Evolutionary conservation across 2,329 filamentous ascomycete species (phyloP), one percentile per base, ranked within the genome.

Genomic region (Colletotrichum tamarilloi): DNA sequence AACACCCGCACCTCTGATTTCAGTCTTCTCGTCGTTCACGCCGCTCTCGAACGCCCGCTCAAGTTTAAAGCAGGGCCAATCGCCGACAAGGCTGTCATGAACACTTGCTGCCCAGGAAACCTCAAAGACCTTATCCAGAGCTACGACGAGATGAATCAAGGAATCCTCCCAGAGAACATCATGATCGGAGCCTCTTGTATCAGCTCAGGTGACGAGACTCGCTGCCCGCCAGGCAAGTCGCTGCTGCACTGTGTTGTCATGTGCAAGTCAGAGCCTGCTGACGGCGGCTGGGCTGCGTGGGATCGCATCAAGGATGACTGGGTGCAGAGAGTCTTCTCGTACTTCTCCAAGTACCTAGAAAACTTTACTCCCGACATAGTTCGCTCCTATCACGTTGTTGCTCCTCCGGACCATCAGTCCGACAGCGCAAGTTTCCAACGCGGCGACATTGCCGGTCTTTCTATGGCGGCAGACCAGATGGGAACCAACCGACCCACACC

Each of bases 381-480:
- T 35, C 53, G 64, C n/a, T 67, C 64, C n/a, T 59, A 67, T 46
- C 53, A 66, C 5, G 64, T 58, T 8, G 64, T 67, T n/a, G 5
- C 53, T 14, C 64, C 64, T 28, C 52, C 53, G 19, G 53, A 67
- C 24, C 64, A 67, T 42, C 64, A 59, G 52, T 67, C 64, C 9
- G 53, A 59, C n/a, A 67, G 64, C 24, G 53, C 64, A 19, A 67
- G 64, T 55, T 67, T 67, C 26, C 64, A 67, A 7, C 64, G 53
- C 9, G 64, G 64, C 2, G 64, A 67, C 5, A 67, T 67, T 12
- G 57, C 53, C 24, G 64, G 64, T 9, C 53, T 67, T n/a, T 67
- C 64, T 0, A 67, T 67, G 64, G 64, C 35, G 8, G 53, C 63
- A 0, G 63, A 67, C 35, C 53, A 67, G 53, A 67, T 67, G 53